phyloP scores from a whole-genome alignment of 768 basidiomycete species.

The Lactarius trivialis region DNA sequence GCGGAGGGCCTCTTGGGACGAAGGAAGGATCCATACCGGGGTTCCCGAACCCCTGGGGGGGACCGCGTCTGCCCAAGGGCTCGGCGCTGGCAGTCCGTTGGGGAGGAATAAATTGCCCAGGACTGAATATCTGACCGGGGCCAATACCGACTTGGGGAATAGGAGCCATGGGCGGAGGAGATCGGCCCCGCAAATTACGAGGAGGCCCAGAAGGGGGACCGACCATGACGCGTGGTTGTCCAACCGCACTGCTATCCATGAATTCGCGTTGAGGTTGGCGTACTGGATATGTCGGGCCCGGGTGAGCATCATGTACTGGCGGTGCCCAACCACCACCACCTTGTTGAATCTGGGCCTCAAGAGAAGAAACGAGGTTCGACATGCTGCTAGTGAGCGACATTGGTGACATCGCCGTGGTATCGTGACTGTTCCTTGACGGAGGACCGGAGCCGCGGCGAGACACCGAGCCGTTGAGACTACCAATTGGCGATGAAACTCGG shows the following conservation, averaged over 20 bases:
- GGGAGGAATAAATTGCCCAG: slow-evolving; percentile 24
- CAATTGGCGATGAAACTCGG: slow-evolving; percentile 22
- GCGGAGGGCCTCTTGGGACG: slow-evolving; percentile 1
- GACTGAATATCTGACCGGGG: slow-evolving; percentile 15
- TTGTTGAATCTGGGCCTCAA: slow-evolving; percentile 30
- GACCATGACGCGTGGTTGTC: background rate
- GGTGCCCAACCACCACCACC: slow-evolving; percentile 22
- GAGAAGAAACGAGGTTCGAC: slow-evolving; percentile 26
- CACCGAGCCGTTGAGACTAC: background rate
- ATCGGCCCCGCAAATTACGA: background rate
- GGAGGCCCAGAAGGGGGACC: background rate
- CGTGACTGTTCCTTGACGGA: slow-evolving; percentile 18
- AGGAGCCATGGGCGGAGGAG: slow-evolving; percentile 1
- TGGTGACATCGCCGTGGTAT: background rate
- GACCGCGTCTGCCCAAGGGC: slow-evolving; percentile 12
- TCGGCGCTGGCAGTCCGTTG: slow-evolving; percentile 14
- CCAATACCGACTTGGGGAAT: background rate
- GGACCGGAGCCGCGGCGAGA: slow-evolving; percentile 7
- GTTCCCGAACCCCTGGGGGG: slow-evolving; percentile 1
- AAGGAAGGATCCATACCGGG: background rate
- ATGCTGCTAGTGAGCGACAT: slow-evolving; percentile 22
- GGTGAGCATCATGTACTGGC: slow-evolving; percentile 23
- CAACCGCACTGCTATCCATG: background rate
- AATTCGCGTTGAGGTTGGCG: slow-evolving; percentile 24
- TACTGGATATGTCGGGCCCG: slow-evolving; percentile 20